phyloP scores from a whole-genome alignment of 441 rosid genomes.

The Pelargonium australe region DNA sequence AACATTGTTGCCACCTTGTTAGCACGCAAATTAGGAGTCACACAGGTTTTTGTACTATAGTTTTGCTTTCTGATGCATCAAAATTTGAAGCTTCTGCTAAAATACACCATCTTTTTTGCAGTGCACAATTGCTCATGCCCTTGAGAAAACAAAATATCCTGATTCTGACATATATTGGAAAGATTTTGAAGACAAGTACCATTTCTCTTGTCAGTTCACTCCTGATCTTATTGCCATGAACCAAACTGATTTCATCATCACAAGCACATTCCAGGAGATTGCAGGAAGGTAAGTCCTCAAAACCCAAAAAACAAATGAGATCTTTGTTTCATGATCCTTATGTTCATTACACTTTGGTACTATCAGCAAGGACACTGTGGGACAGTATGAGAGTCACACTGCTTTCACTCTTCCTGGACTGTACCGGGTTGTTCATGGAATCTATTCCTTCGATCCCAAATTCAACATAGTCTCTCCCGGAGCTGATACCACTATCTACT shows the following conservation, averaged over 20 bases:
- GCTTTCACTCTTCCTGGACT: too few relatives aligned
- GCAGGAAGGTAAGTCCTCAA: conserved; percentile 45
- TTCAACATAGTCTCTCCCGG: too few relatives aligned
- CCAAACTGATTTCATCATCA: conserved; percentile 90
- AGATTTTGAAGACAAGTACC: conserved; percentile 80
- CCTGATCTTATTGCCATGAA: conserved; percentile 93
- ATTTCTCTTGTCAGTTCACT: conserved; percentile 81
- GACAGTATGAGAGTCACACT: too few relatives aligned
- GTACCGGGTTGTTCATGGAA: too few relatives aligned
- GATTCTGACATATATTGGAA: conserved; percentile 96
- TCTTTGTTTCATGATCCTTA: too few relatives aligned
- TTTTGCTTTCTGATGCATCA: not conserved
- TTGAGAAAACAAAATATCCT: conserved; percentile 87
- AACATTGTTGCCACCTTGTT: conserved; percentile 84
- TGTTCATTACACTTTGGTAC: too few relatives aligned
- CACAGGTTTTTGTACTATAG: conserved; percentile 47
- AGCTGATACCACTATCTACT: conserved; percentile 80
- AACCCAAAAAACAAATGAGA: too few relatives aligned
- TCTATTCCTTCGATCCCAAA: too few relatives aligned
- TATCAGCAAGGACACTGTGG: too few relatives aligned
- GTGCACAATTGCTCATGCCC: conserved; percentile 95
- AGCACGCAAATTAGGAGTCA: conserved; percentile 80
- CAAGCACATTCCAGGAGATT: conserved; percentile 92
- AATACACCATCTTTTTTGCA: too few relatives aligned
- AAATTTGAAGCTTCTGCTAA: too few relatives aligned